Evolutionary conservation across 2,329 filamentous ascomycete genomes (phyloP).

Genomic region (Sphaerulina vaccinii): DNA sequence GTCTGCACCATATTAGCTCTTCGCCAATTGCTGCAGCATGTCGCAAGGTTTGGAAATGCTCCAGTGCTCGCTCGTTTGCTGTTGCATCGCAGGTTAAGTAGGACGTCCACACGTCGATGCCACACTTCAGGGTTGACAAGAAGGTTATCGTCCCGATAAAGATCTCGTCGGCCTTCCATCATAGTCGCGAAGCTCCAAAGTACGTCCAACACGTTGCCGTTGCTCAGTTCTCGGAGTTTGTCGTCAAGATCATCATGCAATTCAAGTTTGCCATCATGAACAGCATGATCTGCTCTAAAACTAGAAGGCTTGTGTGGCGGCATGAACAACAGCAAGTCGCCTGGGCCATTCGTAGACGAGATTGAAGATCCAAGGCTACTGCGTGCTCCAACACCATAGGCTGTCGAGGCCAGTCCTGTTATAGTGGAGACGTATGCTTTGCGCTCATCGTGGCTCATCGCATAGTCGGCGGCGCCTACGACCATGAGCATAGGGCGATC

Average conservation of each 20-base stretch:
- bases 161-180: constrained; percentile 43
- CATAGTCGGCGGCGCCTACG: constrained; percentile 57
- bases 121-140: constrained; percentile 50
- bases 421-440: constrained; percentile 49
- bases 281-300: constrained; percentile 38
- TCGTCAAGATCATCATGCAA: constrained; percentile 58
- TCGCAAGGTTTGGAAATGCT: constrained; percentile 48
- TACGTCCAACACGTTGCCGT: constrained; percentile 41
- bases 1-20: constrained; percentile 40
- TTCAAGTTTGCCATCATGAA: constrained; percentile 55
- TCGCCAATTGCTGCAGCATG: constrained; percentile 54
- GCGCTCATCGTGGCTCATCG: constrained; percentile 51
- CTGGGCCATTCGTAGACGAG: constrained; percentile 11
- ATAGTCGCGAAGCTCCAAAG: constrained; percentile 54
- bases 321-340: constrained; percentile 43
- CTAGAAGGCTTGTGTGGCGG: constrained; percentile 50
- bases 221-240: constrained; percentile 48
- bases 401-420: constrained; percentile 41
- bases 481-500: constrained; percentile 48
- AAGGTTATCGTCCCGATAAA: constrained; percentile 40
- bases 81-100: constrained; percentile 58
- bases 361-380: constrained; percentile 21
- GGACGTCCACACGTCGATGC: constrained; percentile 50
- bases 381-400: constrained; percentile 11
- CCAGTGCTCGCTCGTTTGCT: constrained; percentile 39